Conservation (phyloP, 2,329 filamentous ascomycete species). For the Colletotrichum viniferum region DNA sequence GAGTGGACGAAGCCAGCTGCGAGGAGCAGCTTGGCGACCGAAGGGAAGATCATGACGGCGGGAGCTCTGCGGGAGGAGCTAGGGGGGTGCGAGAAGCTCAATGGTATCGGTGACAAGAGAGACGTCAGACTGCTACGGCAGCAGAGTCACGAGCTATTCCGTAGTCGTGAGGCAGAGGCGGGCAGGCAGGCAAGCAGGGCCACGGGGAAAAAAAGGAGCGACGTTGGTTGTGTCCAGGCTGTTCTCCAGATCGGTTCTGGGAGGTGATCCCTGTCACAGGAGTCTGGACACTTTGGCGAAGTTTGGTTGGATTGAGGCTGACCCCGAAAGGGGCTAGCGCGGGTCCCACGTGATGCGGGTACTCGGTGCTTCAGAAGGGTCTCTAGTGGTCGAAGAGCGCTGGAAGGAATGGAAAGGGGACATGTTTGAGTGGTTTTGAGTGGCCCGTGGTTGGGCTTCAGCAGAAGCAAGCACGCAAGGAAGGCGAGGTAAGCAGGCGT, state of each 20-base stretch:
- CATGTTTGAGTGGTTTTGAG: neutral
- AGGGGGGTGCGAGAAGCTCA: slow-evolving; percentile 1
- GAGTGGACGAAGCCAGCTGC: slow-evolving; percentile 54
- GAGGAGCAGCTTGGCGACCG: slow-evolving; percentile 48
- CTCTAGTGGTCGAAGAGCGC: neutral
- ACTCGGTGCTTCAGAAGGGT: slow-evolving; percentile 9
- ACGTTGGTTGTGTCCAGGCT: slow-evolving; percentile 21
- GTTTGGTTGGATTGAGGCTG: slow-evolving; percentile 21
- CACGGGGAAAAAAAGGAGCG: slow-evolving; percentile 9
- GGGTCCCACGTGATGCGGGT: slow-evolving; percentile 16
- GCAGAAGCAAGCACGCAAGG: neutral
- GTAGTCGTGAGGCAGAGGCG: neutral
- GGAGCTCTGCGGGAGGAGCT: slow-evolving; percentile 8
- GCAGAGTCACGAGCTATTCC: neutral
- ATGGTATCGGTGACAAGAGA: neutral
- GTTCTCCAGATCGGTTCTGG: slow-evolving; percentile 19
- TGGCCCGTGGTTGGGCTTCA: neutral
- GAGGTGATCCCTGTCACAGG: slow-evolving; percentile 20
- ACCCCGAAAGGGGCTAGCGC: slow-evolving; percentile 17
- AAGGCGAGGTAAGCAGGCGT: neutral
- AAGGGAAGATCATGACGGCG: slow-evolving; percentile 44
- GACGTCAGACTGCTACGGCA: slow-evolving; percentile 3
- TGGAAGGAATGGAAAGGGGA: neutral
- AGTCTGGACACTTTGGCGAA: slow-evolving; percentile 24
- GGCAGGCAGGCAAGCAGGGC: slow-evolving; percentile 6